Percentiles rank a stretch among this genome's conserved stretches.
These are phyloP conservation scores for Phyllosticta capitalensis DNA, from an alignment of 2,329 filamentous ascomycete genomes.

Conservation along the genomic window DNA sequence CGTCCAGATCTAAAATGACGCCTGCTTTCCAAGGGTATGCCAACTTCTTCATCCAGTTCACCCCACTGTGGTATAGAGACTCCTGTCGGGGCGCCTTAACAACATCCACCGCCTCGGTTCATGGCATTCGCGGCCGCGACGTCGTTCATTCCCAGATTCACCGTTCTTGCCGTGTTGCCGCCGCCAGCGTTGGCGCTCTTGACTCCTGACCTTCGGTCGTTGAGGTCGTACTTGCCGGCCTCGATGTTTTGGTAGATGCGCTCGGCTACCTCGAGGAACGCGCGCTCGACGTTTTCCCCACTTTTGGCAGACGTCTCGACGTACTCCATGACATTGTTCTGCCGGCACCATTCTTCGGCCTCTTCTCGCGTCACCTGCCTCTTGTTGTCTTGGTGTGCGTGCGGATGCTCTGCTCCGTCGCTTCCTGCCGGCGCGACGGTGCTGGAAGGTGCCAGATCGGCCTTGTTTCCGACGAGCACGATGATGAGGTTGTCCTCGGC, in stretches of 20 bases:
- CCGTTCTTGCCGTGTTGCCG: constrained; percentile 31
- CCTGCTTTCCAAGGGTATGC: neutral
- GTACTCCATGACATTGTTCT: constrained; percentile 82
- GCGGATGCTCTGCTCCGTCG: constrained; percentile 14
- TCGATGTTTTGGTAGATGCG: constrained; percentile 96
- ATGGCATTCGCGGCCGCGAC: constrained; percentile 18
- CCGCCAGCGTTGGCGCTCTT: constrained; percentile 55
- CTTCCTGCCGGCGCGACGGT: constrained; percentile 21
- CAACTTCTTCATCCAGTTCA: neutral
- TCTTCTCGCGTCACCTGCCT: constrained; percentile 74
- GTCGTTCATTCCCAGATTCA: constrained; percentile 37
- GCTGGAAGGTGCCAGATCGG: constrained; percentile 56
- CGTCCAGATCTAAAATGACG: neutral
- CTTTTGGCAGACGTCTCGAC: constrained; percentile 96
- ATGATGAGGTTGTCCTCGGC: constrained; percentile 94
- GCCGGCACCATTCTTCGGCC: constrained; percentile 78
- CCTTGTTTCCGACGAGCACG: constrained; percentile 91
- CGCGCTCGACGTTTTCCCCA: constrained; percentile 85
- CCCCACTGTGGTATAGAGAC: neutral
- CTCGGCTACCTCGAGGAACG: constrained; percentile 88
- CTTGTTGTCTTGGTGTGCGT: constrained; percentile 44
- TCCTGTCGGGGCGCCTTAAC: constrained; percentile 6
- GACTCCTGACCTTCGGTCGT: constrained; percentile 84
- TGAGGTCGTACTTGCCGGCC: constrained; percentile 86
- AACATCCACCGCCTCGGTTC: constrained; percentile 18